Evolutionary conservation across 768 basidiomycete species (phyloP), one percentile per base, ranked within the genome.

Genomic region (Mycena rebaudengoi): DNA sequence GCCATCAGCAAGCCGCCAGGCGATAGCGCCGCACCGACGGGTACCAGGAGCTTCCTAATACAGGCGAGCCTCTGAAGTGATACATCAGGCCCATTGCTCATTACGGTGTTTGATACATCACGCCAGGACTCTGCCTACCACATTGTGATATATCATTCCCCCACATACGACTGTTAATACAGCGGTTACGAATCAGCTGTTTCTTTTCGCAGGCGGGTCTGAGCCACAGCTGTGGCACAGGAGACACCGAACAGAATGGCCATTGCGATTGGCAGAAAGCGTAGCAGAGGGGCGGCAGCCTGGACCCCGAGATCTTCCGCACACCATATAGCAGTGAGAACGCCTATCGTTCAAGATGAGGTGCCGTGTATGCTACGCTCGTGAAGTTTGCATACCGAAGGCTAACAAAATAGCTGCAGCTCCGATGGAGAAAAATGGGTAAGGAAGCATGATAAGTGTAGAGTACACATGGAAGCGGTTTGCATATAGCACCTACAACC

Each of bases 361-460:
- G 7, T 25, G 37, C 29, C 21, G 37, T 35, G 10, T 43, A 11
- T 56, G 10, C 54, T n/a, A n/a, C n/a, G n/a, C n/a, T n/a, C n/a
- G n/a, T n/a, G n/a, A n/a, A n/a, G 23, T 43, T 7, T 43, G 25
- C 52, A 11, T 18, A 54, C 52, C 52, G 32, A 60, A 49, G 2
- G 48, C 35, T 21, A 60, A 18, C 5, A 51, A 25, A 7, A 51
- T 4, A 28, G 58, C 37, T 30, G 2, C 58, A 1, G 20, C 13
- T 7, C 58, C 58, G 16, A 60, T 60, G 18, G 48, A 39, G 30
- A 60, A 51, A 26, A 60, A 60, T 23, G 58, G 58, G 39, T 60
- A 60, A 11, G 58, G 29, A 10, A 60, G 45, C 46, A 60, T 20
- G 21, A 60, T 43, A 10, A 51, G 46, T 12, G 50, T 50, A 20